Base-by-base conservation (phyloP, 1,284 basidiomycete species). In the Tilletia indica region DNA sequence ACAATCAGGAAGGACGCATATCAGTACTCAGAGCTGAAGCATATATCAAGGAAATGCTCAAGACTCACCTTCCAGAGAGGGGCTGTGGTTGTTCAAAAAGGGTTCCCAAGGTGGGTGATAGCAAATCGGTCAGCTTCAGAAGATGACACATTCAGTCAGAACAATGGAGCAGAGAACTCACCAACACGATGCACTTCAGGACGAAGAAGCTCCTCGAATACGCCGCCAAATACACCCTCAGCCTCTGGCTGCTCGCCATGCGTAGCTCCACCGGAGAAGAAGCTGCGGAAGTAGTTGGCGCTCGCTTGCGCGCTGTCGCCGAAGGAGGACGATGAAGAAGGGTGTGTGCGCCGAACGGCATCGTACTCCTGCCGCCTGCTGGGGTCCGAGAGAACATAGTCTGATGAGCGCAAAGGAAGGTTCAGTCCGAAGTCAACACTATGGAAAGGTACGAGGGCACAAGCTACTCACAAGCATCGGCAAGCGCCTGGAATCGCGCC, bases 331-430 rank as follows among this genome's bases (percentile, higher is more conserved):
- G 70, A 67, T 70, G 54, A 68, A 8, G 74, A 76, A 14, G 73
- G 71, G 3, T 74, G 70, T 14, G 77, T 68, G 34, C 21, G 25
- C 5, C 76, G 74, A 21, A 78, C 70, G 66, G 69, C 58, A 42
- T 80, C 81, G 74, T 97, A 97, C 85, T 97, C 94, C 70, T 92
- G 88, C 69, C 94, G 87, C 56, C 89, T 87, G 19, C 76, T 79
- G 1, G 89, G 85, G 85, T 97, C 93, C 0, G 93, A 95, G 36
- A 98, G 89, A 8, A 97, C 92, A 84, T 94, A 98, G 86, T 97
- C 73, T 76, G 68, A 34, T 19, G 6, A 2, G 16, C 36, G 39
- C 66, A 31, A 48, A 21, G n/a, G 14, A 31, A 19, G 66, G 25
- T 31, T 31, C 25, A 31, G 25, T 31, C 25, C 25, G 25, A 31